phyloP scores from a whole-genome alignment of 2,329 filamentous ascomycete genomes.

The Colletotrichum magnum region DNA sequence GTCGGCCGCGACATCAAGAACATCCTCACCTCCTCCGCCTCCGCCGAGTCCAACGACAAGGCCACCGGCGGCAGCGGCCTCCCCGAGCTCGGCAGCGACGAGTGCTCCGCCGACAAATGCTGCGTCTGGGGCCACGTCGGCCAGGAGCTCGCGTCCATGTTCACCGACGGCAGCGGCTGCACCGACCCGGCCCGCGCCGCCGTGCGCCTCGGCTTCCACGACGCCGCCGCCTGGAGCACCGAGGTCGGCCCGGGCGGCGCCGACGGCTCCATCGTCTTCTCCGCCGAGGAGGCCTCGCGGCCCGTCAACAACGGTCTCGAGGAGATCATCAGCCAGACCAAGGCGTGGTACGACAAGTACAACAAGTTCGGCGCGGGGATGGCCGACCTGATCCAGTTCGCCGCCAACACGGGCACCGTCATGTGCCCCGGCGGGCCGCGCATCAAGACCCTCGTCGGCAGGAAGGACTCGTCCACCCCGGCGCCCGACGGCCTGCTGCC shows the following conservation, averaged over 20 bases:
- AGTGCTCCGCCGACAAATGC: constrained; percentile 56
- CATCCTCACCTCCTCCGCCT: constrained; percentile 48
- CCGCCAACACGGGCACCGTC: constrained; percentile 63
- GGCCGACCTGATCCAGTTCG: constrained; percentile 70
- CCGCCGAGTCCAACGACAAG: constrained; percentile 25
- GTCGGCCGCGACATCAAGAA: constrained; percentile 54
- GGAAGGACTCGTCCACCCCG: constrained; percentile 58
- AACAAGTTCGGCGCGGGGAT: constrained; percentile 58
- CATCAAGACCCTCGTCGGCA: constrained; percentile 65
- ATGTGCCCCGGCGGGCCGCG: constrained; percentile 62
- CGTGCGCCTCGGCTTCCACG: constrained; percentile 64
- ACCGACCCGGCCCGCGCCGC: constrained; percentile 59
- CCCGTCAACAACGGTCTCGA: constrained; percentile 63
- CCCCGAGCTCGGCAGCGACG: constrained; percentile 41
- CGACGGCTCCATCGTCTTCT: constrained; percentile 60
- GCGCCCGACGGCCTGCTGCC: constrained; percentile 61
- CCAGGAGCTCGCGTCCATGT: constrained; percentile 53
- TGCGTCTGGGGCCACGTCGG: constrained; percentile 61
- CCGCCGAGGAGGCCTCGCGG: constrained; percentile 50
- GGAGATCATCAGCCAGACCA: constrained; percentile 56
- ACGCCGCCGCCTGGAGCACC: constrained; percentile 60
- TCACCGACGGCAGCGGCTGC: constrained; percentile 55
- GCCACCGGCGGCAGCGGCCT: constrained; percentile 39
- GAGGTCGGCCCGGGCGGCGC: constrained; percentile 53
- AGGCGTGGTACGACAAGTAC: constrained; percentile 58